Conservation (phyloP, 805 yeast species). For the Candida yuanshanica region DNA sequence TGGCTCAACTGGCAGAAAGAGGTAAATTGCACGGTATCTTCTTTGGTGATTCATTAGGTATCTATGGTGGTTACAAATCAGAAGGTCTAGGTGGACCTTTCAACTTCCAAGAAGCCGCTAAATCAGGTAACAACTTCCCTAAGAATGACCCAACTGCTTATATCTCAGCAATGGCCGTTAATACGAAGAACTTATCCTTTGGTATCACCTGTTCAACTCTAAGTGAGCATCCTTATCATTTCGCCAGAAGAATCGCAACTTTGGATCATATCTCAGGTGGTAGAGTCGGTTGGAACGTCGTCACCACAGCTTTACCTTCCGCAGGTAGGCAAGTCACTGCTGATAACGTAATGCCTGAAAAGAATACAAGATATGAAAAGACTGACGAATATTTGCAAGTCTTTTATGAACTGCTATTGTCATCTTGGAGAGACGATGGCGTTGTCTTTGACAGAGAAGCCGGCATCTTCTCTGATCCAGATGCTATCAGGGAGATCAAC, state of each 20-base stretch:
- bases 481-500: constrained; percentile 29
- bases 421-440: constrained; percentile 37
- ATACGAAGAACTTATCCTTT: constrained; percentile 32
- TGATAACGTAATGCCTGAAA: constrained; percentile 30
- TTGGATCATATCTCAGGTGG: constrained; percentile 24
- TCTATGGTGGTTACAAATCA: constrained; percentile 31
- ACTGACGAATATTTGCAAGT: constrained; percentile 39
- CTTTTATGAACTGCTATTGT: constrained; percentile 31
- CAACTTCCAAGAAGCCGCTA: constrained; percentile 25
- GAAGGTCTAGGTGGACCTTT: constrained; percentile 24
- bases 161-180: constrained; percentile 33
- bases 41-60: constrained; percentile 33
- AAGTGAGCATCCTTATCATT: constrained; percentile 36
- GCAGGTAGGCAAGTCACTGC: constrained; percentile 35
- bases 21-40: constrained; percentile 33
- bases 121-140: constrained; percentile 8
- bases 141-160: constrained; percentile 27
- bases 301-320: constrained; percentile 35
- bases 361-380: constrained; percentile 34
- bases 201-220: constrained; percentile 38
- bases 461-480: constrained; percentile 29
- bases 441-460: constrained; percentile 14
- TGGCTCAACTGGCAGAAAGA: constrained; percentile 30
- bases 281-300: constrained; percentile 42
- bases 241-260: constrained; percentile 37